phyloP scores from a whole-genome alignment of 2,329 filamentous ascomycete genomes.

The Coniochaeta ligniaria region DNA sequence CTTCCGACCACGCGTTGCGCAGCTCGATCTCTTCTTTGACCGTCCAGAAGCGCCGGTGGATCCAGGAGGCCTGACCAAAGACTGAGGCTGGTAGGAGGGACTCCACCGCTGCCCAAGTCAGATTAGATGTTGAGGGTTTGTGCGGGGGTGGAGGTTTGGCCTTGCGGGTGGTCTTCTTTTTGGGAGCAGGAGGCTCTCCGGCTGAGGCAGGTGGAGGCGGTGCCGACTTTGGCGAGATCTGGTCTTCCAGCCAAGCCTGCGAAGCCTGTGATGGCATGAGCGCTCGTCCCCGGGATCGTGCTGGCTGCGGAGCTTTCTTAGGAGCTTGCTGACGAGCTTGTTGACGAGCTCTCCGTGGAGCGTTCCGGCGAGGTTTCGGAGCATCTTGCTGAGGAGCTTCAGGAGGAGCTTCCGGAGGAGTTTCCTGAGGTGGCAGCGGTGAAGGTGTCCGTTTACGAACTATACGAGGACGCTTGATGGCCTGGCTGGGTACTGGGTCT shows the following conservation, averaged over 20 bases:
- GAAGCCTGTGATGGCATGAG: neutral
- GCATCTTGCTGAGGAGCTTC: too few species aligned
- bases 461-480: neutral
- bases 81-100: conserved; percentile 1
- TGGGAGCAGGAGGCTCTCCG: neutral
- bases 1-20: neutral
- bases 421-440: neutral
- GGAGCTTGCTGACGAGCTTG: neutral
- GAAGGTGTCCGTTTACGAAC: neutral
- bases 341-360: too few species aligned
- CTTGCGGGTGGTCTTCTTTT: neutral
- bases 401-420: neutral
- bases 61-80: neutral
- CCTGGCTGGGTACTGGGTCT: neutral
- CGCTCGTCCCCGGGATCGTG: too few species aligned
- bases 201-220: neutral
- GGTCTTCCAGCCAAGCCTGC: neutral
- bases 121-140: neutral
- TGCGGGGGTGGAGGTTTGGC: neutral
- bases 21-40: conserved; percentile 2
- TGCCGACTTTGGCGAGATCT: neutral
- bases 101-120: neutral
- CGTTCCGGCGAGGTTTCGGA: too few species aligned
- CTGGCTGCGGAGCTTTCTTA: too few species aligned
- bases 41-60: conserved; percentile 1